A percentile compares a stretch with the other conserved stretches of the same genome.
phyloP scores from a whole-genome alignment of 768 basidiomycete species.

The Amanita fuliginea region DNA sequence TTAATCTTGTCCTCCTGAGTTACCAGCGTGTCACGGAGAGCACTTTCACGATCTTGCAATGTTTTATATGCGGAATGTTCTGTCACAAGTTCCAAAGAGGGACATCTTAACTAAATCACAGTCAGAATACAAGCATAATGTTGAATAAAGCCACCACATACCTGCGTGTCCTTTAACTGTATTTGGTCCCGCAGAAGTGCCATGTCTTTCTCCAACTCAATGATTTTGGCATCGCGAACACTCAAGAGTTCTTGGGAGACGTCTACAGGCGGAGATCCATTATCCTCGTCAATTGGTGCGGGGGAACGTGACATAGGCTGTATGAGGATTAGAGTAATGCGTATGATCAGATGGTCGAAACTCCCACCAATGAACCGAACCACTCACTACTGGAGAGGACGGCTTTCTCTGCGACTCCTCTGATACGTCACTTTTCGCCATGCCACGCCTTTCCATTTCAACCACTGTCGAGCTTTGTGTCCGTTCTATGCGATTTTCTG shows the following conservation, averaged over 20 bases:
- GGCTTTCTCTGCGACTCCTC: constrained; percentile 40
- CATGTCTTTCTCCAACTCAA: constrained; percentile 35
- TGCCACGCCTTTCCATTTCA: constrained; percentile 29
- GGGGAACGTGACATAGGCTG: constrained; percentile 28
- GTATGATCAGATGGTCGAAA: constrained; percentile 31
- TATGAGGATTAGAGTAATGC: constrained; percentile 30
- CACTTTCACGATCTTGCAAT: constrained; percentile 42
- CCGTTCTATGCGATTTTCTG: constrained; percentile 56
- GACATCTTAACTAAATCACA: constrained; percentile 24
- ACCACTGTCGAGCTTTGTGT: constrained; percentile 41
- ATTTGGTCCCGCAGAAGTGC: constrained; percentile 34
- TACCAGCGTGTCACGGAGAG: constrained; percentile 28
- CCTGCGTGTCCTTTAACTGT: constrained; percentile 32
- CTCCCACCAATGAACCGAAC: constrained; percentile 58
- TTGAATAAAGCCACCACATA: constrained; percentile 13
- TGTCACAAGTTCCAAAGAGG: constrained; percentile 32
- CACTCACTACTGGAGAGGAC: constrained; percentile 68
- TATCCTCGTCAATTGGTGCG: constrained; percentile 25
- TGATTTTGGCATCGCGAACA: constrained; percentile 32
- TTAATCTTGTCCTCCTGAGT: constrained; percentile 28
- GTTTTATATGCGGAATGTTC: constrained; percentile 44
- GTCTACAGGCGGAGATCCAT: constrained; percentile 24
- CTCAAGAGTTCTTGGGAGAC: constrained; percentile 31
- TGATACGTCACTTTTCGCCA: constrained; percentile 22
- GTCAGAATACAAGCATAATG: constrained; percentile 1